Percentiles rank a stretch among this genome's conserved stretches.
Conservation (phyloP, 352 stramenopile genomes). For the Pythium phragmitis region DNA sequence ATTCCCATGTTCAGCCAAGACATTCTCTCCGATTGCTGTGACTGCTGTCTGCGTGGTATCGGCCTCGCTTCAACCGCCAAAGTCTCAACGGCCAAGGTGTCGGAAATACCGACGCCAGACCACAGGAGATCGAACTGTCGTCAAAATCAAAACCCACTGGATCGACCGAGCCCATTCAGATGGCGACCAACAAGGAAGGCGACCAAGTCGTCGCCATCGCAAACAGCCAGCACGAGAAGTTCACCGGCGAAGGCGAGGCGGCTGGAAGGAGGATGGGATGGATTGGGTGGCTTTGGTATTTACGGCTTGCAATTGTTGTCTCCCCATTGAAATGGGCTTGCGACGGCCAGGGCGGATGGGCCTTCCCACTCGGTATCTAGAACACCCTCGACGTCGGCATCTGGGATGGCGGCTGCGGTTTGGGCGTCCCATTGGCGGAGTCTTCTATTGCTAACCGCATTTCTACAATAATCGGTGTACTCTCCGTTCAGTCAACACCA, state of each 20-base stretch:
- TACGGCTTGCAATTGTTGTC: not conserved
- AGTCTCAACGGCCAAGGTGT: not conserved
- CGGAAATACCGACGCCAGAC: not conserved
- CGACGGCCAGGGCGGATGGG: not conserved
- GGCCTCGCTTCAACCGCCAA: not conserved
- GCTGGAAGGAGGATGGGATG: not conserved
- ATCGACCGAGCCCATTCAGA: slow-evolving; percentile 2
- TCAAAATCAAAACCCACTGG: slow-evolving; percentile 1
- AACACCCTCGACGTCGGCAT: not conserved
- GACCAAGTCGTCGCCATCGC: not conserved
- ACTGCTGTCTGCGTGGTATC: slow-evolving; percentile 1
- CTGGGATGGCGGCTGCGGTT: slow-evolving; percentile 2
- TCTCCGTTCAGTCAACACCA: too few species aligned
- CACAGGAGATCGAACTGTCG: slow-evolving; percentile 1
- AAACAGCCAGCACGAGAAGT: not conserved
- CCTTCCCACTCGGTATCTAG: not conserved
- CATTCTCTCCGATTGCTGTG: not conserved
- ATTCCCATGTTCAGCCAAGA: not conserved
- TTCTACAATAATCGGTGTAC: too few species aligned
- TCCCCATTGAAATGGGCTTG: not conserved
- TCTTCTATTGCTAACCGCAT: slow-evolving; percentile 2
- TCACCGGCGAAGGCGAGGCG: not conserved
- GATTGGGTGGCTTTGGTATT: not conserved
- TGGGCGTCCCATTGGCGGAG: slow-evolving; percentile 1
- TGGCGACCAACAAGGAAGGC: slow-evolving; percentile 3